phyloP scores from a whole-genome alignment of 768 basidiomycete genomes.

The Mrakia hoshinonis region DNA sequence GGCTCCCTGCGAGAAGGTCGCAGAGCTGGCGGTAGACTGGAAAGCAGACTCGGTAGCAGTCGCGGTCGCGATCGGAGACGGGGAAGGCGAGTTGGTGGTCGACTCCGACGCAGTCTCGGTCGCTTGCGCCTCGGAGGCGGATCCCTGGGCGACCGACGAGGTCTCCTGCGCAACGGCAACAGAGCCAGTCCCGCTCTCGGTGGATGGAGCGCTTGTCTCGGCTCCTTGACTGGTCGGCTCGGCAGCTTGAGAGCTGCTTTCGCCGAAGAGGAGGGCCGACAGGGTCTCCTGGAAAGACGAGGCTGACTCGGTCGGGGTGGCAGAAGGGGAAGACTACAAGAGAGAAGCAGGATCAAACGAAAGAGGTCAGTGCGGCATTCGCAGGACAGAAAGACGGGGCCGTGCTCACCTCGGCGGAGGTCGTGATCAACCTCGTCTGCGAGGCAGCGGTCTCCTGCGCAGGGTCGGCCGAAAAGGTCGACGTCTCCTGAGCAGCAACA shows the following conservation, averaged over 20 bases:
- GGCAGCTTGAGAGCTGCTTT: neutral
- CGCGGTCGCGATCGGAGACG: neutral
- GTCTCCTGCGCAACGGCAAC: no score
- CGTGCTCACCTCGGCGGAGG: neutral
- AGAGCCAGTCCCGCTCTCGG: no score
- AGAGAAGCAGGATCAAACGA: neutral
- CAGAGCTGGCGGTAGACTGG: neutral
- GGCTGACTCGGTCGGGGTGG: neutral
- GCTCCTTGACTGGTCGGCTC: no score
- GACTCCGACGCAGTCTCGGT: neutral
- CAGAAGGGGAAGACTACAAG: neutral
- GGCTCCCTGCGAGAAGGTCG: neutral
- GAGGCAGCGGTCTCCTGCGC: neutral
- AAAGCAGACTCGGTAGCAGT: neutral
- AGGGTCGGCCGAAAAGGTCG: neutral
- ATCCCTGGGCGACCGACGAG: no score
- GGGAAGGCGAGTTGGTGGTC: neutral
- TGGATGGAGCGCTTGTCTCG: no score
- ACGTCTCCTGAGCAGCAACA: neutral
- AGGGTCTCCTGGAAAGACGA: neutral
- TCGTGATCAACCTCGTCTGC: constrained; percentile 9
- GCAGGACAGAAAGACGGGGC: neutral
- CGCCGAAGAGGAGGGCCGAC: neutral
- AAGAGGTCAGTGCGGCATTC: neutral
- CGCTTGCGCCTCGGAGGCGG: neutral